Evolutionary conservation across 2,329 filamentous ascomycete species (phyloP), one percentile per base, ranked within the genome.

Genomic region (Trichoderma harzianum): DNA sequence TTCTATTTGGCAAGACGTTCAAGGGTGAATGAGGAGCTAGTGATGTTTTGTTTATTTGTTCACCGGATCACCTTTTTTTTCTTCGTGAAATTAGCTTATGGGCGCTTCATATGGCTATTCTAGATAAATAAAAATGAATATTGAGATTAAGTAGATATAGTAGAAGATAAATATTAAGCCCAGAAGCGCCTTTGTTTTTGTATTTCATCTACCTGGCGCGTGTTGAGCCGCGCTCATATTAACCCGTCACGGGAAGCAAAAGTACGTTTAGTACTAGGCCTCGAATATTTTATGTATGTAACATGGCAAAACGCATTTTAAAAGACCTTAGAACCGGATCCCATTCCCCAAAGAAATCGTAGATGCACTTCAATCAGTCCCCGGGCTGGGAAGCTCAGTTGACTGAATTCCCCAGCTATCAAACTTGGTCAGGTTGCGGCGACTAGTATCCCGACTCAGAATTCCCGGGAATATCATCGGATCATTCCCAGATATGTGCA

Each of bases 381-480:
- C 67, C 18, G 55, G 39, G 32, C 57, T 62, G 7, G 67, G 43
- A 12, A 36, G 18, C 30, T 62, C 67, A 21, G 39, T 61, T 7
- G 67, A 69, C 26, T 69, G 67, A 51, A 69, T 34, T 1, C 55
- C 57, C 67, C 67, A 69, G 67, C 28, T 69, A 3, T 53, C 67
- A 47, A 69, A 7, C 21, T 69, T 69, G 11, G 67, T 47, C 32
- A 69, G 39, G 7, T 53, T 69, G 21, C 67, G 67, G n/a, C 16
- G 57, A 16, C 67, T 69, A 14, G 39, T 28, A 32, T 62, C 67
- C 28, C 67, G 67, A 8, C 67, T 69, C 28, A 93, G 86, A 39
- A 94, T 86, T 0, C 92, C 92, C 0, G 92, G 92, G 74, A 93
- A 92, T 73, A 93, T 89, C 74, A 86, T 87, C 14, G 91, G 92